These are phyloP conservation scores for Salix exigua DNA, from an alignment of 345 rosid species.

Conservation along the genomic window DNA sequence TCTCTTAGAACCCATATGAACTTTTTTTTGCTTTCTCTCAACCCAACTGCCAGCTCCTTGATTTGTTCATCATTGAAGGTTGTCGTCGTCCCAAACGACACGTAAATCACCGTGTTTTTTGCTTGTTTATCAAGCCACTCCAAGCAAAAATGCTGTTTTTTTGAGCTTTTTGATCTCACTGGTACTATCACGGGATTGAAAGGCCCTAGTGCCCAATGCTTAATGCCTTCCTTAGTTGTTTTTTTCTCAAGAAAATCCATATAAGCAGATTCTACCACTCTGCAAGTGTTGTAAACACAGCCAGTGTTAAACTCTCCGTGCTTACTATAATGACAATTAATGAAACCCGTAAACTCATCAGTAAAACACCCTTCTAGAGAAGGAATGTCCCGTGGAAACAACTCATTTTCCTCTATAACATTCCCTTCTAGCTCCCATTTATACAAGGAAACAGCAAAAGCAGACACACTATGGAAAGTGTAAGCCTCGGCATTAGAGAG, in stretches of 20 bases:
- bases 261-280: conserved; percentile 31
- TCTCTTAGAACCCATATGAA: conserved; percentile 63
- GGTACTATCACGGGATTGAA: conserved; percentile 30
- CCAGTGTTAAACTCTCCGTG: conserved; percentile 20
- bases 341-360: conserved; percentile 27
- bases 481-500: conserved; percentile 39
- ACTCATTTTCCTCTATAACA: background rate
- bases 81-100: conserved; percentile 53
- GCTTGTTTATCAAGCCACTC: conserved; percentile 47
- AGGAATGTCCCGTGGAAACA: conserved; percentile 22
- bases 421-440: conserved; percentile 20
- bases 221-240: background rate
- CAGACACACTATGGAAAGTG: conserved; percentile 41
- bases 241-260: conserved; percentile 28
- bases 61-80: conserved; percentile 36
- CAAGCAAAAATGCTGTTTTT: conserved; percentile 16
- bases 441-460: conserved; percentile 26
- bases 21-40: conserved; percentile 46
- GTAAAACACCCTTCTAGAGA: conserved; percentile 46
- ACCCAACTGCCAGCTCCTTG: conserved; percentile 37
- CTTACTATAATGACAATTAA: conserved; percentile 16
- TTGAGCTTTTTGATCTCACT: background rate
- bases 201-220: conserved; percentile 48
- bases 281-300: conserved; percentile 41
- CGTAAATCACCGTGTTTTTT: conserved; percentile 34